These are phyloP conservation scores for Dunaliella primolecta DNA, from an alignment of 139 green algal species.

Conservation along the genomic window DNA sequence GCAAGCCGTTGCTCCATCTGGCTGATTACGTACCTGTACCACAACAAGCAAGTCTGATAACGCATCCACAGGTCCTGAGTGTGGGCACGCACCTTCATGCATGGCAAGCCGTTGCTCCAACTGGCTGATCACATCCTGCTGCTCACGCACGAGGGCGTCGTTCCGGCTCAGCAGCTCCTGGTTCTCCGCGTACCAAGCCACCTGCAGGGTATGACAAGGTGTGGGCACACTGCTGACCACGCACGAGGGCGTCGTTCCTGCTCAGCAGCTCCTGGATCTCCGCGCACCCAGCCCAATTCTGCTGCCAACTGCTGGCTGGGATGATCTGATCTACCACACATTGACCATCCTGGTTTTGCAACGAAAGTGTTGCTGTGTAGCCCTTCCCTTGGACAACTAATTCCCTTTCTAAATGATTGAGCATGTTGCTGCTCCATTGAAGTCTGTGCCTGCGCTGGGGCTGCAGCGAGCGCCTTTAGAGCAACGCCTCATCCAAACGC, in stretches of 20 bases:
- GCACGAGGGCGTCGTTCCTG: constrained; percentile 43
- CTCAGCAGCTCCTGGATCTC: constrained; percentile 65
- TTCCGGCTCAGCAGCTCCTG: constrained; percentile 56
- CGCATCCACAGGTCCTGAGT: constrained; percentile 59
- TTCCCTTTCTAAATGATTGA: too few relatives aligned
- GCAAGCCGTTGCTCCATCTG: constrained; percentile 42
- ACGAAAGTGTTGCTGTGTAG: too few relatives aligned
- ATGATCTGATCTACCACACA: too few relatives aligned
- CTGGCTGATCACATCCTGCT: constrained; percentile 42
- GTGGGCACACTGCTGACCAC: constrained; percentile 53
- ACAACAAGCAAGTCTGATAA: constrained; percentile 38
- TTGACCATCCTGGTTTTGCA: too few relatives aligned
- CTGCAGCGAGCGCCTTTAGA: too few relatives aligned
- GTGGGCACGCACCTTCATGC: constrained; percentile 13
- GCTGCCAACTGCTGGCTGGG: too few relatives aligned
- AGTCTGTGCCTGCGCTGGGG: too few relatives aligned
- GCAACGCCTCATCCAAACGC: too few relatives aligned
- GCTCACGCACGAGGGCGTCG: constrained; percentile 46
- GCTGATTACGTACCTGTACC: constrained; percentile 47
- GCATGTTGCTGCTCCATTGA: too few relatives aligned
- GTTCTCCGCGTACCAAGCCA: constrained; percentile 55
- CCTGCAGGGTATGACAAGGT: too few relatives aligned
- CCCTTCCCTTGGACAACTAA: too few relatives aligned
- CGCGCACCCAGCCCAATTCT: too few relatives aligned
- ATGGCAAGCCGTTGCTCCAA: constrained; percentile 40